Conservation (phyloP, 441 rosid species). For the Francoa sonchifolia region DNA sequence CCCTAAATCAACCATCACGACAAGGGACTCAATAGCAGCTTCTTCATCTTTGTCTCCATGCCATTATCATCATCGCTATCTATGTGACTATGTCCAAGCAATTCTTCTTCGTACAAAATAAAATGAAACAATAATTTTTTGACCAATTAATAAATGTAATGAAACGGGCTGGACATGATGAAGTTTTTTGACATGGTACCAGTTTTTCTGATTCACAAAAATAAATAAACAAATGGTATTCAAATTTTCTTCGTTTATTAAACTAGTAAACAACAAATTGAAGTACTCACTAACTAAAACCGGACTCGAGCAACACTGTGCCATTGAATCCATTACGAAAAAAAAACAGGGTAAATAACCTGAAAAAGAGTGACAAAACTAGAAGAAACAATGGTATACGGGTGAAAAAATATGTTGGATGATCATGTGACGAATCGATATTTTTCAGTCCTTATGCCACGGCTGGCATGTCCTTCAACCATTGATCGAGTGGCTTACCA, state of each 20-base stretch:
- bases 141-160: too few species aligned
- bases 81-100: too few species aligned
- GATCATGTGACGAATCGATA: not conserved
- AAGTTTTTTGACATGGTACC: too few species aligned
- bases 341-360: not conserved
- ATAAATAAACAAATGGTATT: not conserved
- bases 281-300: constrained; percentile 7
- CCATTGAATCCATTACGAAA: constrained; percentile 3
- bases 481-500: constrained; percentile 52
- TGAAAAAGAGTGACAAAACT: constrained; percentile 3
- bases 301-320: constrained; percentile 6
- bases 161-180: too few species aligned
- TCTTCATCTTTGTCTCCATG: too few species aligned
- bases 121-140: too few species aligned
- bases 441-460: constrained; percentile 22
- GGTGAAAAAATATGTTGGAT: not conserved
- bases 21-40: too few species aligned
- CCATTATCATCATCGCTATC: too few species aligned
- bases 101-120: too few species aligned
- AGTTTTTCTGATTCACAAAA: too few species aligned
- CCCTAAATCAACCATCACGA: too few species aligned
- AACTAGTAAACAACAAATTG: constrained; percentile 3
- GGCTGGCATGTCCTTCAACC: constrained; percentile 56
- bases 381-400: not conserved
- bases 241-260: constrained; percentile 10